Conservation (phyloP, 1,284 basidiomycete genomes). For the Naganishia liquefaciens region DNA sequence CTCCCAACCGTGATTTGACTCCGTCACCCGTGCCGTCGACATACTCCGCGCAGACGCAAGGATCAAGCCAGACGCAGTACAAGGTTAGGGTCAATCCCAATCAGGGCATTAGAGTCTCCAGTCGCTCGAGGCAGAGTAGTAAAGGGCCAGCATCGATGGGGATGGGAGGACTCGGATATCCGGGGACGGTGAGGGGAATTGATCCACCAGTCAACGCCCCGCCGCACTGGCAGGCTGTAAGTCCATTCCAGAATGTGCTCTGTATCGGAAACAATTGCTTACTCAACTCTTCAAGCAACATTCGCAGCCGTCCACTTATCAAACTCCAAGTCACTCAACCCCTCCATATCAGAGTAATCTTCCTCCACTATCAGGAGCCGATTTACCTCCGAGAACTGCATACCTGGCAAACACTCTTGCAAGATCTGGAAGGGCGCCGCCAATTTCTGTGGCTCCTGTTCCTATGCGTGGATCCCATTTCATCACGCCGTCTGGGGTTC, state of each 20-base stretch:
- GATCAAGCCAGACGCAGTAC: constrained; percentile 8
- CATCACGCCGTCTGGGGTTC: constrained; percentile 16
- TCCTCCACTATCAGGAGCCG: constrained; percentile 9
- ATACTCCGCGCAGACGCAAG: neutral
- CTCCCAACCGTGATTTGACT: constrained; percentile 7
- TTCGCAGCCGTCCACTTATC: neutral
- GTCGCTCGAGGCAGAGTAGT: constrained; percentile 25
- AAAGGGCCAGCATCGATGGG: constrained; percentile 3
- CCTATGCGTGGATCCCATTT: constrained; percentile 27
- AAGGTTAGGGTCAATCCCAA: constrained; percentile 13
- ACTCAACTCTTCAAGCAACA: neutral
- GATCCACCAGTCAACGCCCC: neutral
- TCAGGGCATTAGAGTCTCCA: constrained; percentile 9
- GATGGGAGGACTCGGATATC: constrained; percentile 16
- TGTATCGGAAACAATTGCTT: neutral
- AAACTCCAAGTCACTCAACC: neutral
- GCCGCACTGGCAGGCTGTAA: constrained; percentile 6
- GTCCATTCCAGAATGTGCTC: neutral
- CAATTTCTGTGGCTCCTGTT: constrained; percentile 7
- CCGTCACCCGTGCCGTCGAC: constrained; percentile 18
- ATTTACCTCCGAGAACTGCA: constrained; percentile 14
- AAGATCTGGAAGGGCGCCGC: constrained; percentile 13
- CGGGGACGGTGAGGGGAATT: constrained; percentile 10
- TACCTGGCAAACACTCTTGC: constrained; percentile 19
- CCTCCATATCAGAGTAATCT: neutral